Percentiles rank a stretch among this genome's conserved stretches.
These are phyloP conservation scores for Monosporascus sp. DNA, from an alignment of 2,329 filamentous ascomycete species.

Conservation along the genomic window DNA sequence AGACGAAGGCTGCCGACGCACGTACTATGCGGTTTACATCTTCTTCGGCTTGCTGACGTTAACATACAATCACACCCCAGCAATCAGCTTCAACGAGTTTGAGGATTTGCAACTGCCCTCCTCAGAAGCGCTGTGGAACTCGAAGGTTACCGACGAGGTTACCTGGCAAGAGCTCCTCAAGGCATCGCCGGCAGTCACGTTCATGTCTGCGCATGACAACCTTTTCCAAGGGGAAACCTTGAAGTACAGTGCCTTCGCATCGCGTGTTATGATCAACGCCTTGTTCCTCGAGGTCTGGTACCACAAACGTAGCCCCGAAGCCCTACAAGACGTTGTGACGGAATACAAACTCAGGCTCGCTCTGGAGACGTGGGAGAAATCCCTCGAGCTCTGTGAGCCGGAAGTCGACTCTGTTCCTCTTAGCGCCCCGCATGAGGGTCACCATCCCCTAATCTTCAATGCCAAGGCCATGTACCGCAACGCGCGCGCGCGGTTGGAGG, in stretches of 20 bases:
- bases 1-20: conserved; percentile 92
- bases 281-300: conserved; percentile 98
- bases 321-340: conserved; percentile 92
- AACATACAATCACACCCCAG: conserved; percentile 96
- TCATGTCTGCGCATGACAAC: conserved; percentile 90
- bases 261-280: conserved; percentile 97
- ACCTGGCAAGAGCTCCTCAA: conserved; percentile 78
- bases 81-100: conserved; percentile 97
- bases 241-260: conserved; percentile 93
- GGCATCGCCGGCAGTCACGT: conserved; percentile 70
- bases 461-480: conserved; percentile 96
- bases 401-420: conserved; percentile 84
- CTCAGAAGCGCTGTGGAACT: conserved; percentile 90
- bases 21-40: conserved; percentile 98
- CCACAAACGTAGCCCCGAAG: conserved; percentile 96
- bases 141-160: conserved; percentile 70
- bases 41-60: conserved; percentile 94
- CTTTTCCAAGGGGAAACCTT: conserved; percentile 89
- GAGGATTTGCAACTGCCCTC: conserved; percentile 89
- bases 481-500: conserved; percentile 83
- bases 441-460: conserved; percentile 92
- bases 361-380: conserved; percentile 98
- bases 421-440: conserved; percentile 89
- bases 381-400: conserved; percentile 85
- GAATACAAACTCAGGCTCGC: conserved; percentile 96